Evolutionary conservation across 2,329 filamentous ascomycete species (phyloP).

Genomic region (Rhynchosporium graminicola): DNA sequence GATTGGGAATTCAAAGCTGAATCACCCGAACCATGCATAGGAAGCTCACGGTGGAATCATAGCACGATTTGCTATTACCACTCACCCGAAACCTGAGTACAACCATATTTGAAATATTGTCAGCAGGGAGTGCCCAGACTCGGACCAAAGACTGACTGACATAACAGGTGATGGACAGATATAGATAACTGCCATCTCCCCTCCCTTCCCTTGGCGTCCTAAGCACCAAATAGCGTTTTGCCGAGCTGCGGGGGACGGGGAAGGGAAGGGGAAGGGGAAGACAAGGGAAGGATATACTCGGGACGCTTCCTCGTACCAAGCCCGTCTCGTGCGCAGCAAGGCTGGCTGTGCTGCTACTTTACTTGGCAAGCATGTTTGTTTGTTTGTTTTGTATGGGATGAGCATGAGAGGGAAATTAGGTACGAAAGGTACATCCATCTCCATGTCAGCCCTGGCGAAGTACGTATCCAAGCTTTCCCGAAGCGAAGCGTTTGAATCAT

Average conservation of each 20-base stretch:
- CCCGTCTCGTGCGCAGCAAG: background rate
- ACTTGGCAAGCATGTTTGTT: background rate
- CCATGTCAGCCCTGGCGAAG: constrained; percentile 2
- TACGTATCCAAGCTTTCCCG: background rate
- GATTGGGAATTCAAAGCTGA: too few species aligned
- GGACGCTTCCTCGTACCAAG: constrained; percentile 1
- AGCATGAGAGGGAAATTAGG: background rate
- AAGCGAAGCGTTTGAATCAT: background rate
- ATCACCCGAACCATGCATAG: too few species aligned
- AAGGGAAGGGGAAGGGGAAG: too few species aligned
- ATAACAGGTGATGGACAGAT: background rate
- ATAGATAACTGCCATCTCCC: too few species aligned
- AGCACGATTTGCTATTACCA: too few species aligned
- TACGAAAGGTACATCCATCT: background rate
- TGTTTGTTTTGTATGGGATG: background rate
- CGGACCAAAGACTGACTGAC: background rate
- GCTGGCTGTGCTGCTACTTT: background rate
- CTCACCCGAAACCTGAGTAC: too few species aligned
- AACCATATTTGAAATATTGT: too few species aligned
- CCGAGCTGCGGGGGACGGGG: constrained; percentile 6
- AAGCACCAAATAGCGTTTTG: background rate
- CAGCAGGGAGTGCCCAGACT: background rate
- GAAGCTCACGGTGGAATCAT: too few species aligned
- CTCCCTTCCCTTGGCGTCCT: constrained; percentile 6
- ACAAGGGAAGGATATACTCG: constrained; percentile 4